phyloP scores from a whole-genome alignment of 441 rosid species.

The Isatis lusitanica region DNA sequence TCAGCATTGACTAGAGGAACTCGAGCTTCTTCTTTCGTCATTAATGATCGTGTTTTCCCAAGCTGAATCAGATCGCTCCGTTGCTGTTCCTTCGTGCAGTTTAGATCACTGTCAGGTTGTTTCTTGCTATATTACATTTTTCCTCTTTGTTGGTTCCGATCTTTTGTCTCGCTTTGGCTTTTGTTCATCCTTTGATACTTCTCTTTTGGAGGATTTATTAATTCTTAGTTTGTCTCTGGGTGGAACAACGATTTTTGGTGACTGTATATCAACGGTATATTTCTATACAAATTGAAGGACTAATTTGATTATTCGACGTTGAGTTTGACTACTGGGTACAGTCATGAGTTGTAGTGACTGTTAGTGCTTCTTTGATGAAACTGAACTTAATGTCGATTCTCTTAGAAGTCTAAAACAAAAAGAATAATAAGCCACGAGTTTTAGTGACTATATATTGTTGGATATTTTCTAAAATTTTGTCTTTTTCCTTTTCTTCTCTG shows the following conservation, averaged over 20 bases:
- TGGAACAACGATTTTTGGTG: too few species aligned
- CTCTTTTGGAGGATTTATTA: not conserved
- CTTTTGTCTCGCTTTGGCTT: not conserved
- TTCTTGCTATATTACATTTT: not conserved
- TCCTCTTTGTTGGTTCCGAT: not conserved
- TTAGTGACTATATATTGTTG: too few species aligned
- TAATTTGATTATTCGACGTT: not conserved
- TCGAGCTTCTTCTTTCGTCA: conserved; percentile 7
- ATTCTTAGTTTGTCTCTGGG: too few species aligned
- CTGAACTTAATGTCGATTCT: not conserved
- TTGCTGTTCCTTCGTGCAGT: not conserved
- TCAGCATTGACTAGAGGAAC: not conserved
- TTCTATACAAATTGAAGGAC: not conserved
- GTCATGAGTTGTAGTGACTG: not conserved
- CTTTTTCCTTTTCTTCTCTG: not conserved
- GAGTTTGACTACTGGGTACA: not conserved
- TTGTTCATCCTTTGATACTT: not conserved
- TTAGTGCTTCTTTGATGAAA: not conserved
- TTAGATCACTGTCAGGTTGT: conserved; percentile 20
- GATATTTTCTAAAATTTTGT: too few species aligned
- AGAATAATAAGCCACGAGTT: too few species aligned
- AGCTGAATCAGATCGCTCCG: not conserved
- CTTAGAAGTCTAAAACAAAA: not conserved
- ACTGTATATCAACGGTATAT: too few species aligned
- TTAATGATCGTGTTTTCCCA: not conserved